Base-by-base conservation (phyloP, 345 rosid genomes). In the Lumnitzera racemosa region DNA sequence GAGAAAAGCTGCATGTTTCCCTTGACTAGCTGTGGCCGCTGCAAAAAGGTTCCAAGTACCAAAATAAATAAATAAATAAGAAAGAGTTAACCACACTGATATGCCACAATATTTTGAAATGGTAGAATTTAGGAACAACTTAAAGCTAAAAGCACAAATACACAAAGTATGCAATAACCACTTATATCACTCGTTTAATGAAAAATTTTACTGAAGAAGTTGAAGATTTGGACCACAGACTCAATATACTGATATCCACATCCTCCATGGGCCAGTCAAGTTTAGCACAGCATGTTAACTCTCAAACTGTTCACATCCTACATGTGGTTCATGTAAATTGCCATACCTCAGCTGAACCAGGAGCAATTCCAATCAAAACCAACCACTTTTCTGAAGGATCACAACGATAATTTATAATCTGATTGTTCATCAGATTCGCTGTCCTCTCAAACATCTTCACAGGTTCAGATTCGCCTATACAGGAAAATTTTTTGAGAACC, bases 1-100 rank as follows among this genome's bases (percentile, higher is more conserved):
- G 96, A 91, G 70, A 81, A 87, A 73, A 87, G 95, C 72, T 87
- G 96, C 96, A 89, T 85, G 63, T 81, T 89, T 66, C 96, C 96
- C 70, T 87, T 91, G 24, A 91, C 95, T 65, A 91, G 63, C 78
- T 87, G 89, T 65, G 86, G 83, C 80, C 85, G 78, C 43, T 36
- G 43, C 43, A 36, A 5, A 36, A 36, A 36, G 9, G 10, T 6
- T 36, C 57, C 25, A 49, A 49, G n/a, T 49, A 49, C 15, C 5
- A 14, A 49, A 12, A 16, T 2, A 49, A 12, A 49, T 49, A 49
- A 12, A n/a, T 49, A 13, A 49, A 49, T 3, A 36, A 36, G 43
- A 36, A 36, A 36, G 43, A 36, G 43, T 36, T 1, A 36, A 36
- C 43, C 43, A 36, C 9, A 36, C 43, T 36, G 7, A 36, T 7